Conservation (phyloP, 768 basidiomycete species). For the Trametes punicea region DNA sequence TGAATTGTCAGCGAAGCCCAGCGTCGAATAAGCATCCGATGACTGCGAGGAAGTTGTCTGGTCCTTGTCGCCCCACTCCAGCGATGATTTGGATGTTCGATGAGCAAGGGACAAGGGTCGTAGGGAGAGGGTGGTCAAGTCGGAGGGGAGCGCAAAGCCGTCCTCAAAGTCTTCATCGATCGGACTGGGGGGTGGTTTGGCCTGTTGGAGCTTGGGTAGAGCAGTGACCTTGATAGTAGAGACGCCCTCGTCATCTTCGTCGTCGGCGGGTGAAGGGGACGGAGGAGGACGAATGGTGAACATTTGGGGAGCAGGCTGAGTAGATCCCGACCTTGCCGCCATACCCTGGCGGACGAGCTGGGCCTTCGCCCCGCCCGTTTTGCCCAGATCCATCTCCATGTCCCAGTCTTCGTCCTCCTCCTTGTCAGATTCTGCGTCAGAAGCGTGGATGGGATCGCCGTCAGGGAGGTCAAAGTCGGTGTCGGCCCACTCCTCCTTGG, state of each 20-base stretch:
- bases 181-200: slow-evolving; percentile 38
- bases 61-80: slow-evolving; percentile 86
- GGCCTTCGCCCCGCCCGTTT: slow-evolving; percentile 50
- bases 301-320: slow-evolving; percentile 36
- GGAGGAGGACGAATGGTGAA: slow-evolving; percentile 69
- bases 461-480: slow-evolving; percentile 86
- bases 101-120: slow-evolving; percentile 73
- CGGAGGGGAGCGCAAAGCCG: slow-evolving; percentile 74
- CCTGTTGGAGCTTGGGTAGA: slow-evolving; percentile 34
- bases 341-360: slow-evolving; percentile 38
- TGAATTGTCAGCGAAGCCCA: slow-evolving; percentile 52
- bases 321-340: slow-evolving; percentile 37
- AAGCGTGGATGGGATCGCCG: slow-evolving; percentile 60
- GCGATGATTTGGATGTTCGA: slow-evolving; percentile 76
- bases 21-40: slow-evolving; percentile 81
- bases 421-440: slow-evolving; percentile 57
- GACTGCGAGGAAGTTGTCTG: slow-evolving; percentile 70
- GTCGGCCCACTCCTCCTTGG: slow-evolving; percentile 81
- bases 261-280: slow-evolving; percentile 46
- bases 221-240: slow-evolving; percentile 78
- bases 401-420: slow-evolving; percentile 81
- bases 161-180: slow-evolving; percentile 81
- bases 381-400: slow-evolving; percentile 64
- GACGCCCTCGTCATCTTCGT: slow-evolving; percentile 77
- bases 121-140: slow-evolving; percentile 79